Conservation (phyloP, 768 basidiomycete species). For the Kwoniella sp. region DNA sequence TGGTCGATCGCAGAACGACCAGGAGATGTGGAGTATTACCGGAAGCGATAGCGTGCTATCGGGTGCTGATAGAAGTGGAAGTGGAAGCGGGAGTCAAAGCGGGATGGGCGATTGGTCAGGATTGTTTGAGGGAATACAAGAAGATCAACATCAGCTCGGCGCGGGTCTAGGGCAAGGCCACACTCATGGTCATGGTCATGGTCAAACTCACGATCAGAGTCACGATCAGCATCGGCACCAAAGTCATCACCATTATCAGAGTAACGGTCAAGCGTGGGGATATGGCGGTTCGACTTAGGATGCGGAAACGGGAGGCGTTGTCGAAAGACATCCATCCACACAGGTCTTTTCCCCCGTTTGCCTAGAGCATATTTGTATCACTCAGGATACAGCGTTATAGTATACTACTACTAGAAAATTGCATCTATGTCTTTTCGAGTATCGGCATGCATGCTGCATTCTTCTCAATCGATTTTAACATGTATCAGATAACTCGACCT, state of each 20-base stretch:
- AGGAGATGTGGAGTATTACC: conserved; percentile 12
- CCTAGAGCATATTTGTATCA: no score
- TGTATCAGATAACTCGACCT: no score
- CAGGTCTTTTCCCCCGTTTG: no score
- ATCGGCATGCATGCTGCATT: no score
- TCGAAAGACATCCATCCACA: no score
- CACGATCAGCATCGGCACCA: background rate
- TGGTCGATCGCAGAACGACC: background rate
- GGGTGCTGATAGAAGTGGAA: background rate
- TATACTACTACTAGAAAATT: no score
- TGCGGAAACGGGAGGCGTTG: background rate
- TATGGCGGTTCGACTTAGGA: background rate
- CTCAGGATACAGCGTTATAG: no score
- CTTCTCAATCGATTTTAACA: no score
- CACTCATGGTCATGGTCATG: conserved; percentile 4
- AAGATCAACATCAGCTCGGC: background rate
- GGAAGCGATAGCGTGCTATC: background rate
- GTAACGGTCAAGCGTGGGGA: background rate
- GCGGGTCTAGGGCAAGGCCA: no score
- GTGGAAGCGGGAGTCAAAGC: no score
- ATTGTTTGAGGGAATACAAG: conserved; percentile 8
- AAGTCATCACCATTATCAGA: background rate
- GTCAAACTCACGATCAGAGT: background rate
- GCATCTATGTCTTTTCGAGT: no score
- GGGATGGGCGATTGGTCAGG: conserved; percentile 24